These are phyloP conservation scores for Recurvomyces mirabilis DNA, from an alignment of 495 filamentous ascomycete species.

Conservation along the genomic window DNA sequence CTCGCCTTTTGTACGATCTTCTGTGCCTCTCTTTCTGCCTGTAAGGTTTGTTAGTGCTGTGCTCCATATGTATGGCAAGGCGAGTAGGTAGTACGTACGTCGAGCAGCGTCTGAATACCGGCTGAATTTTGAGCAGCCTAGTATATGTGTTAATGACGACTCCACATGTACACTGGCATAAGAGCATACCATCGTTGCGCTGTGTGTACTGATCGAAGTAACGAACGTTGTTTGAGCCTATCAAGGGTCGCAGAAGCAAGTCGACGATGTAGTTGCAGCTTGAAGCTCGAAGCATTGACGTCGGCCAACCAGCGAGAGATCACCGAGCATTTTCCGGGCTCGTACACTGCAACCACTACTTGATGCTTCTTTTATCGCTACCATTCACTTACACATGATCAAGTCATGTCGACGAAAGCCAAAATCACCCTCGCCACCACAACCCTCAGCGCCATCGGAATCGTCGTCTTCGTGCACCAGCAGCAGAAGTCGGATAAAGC, in stretches of 20 bases:
- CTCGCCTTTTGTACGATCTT: constrained; percentile 95
- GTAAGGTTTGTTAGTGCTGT: no score
- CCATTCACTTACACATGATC: no score
- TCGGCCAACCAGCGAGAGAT: no score
- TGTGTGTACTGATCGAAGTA: no score
- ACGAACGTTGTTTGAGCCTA: no score
- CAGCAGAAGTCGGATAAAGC: constrained; percentile 76
- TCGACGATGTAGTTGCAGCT: not conserved
- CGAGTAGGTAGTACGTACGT: constrained; percentile 64
- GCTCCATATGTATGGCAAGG: no score
- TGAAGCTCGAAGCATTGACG: no score
- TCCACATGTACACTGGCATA: no score
- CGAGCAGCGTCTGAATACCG: constrained; percentile 95
- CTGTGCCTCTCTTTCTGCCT: constrained; percentile 97
- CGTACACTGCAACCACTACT: no score
- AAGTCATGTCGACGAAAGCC: constrained; percentile 81
- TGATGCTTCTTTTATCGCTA: no score
- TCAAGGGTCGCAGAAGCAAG: not conserved
- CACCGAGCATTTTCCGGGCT: not conserved
- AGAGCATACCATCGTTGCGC: no score
- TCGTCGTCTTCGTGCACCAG: constrained; percentile 80
- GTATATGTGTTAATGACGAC: not conserved
- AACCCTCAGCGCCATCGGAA: constrained; percentile 59
- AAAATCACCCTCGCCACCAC: constrained; percentile 76
- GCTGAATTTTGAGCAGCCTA: constrained; percentile 97